Conservation (phyloP, 805 yeast genomes). For the Candida tibetensis region DNA sequence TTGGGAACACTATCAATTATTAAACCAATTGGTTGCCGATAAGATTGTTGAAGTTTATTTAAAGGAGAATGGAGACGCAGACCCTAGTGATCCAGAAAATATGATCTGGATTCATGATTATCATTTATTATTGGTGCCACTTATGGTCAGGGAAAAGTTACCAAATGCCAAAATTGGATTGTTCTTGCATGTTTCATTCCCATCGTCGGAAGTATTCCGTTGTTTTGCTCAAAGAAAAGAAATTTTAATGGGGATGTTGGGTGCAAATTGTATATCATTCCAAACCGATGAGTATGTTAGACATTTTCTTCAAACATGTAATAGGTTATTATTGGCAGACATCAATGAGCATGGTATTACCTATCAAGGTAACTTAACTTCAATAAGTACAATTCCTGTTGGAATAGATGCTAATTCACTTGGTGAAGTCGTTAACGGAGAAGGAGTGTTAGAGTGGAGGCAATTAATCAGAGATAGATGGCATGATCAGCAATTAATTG, state of each 20-base stretch:
- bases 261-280: slow-evolving; percentile 83
- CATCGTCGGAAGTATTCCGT: slow-evolving; percentile 91
- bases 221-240: slow-evolving; percentile 85
- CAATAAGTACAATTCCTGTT: slow-evolving; percentile 62
- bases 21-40: slow-evolving; percentile 81
- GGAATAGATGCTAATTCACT: slow-evolving; percentile 74
- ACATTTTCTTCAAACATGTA: slow-evolving; percentile 90
- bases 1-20: slow-evolving; percentile 75
- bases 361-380: slow-evolving; percentile 55
- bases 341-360: slow-evolving; percentile 61
- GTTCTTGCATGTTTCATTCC: slow-evolving; percentile 91
- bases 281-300: slow-evolving; percentile 92
- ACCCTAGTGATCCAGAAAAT: slow-evolving; percentile 50
- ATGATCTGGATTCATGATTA: slow-evolving; percentile 92
- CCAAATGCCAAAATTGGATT: slow-evolving; percentile 89
- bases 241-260: slow-evolving; percentile 77
- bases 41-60: slow-evolving; percentile 60
- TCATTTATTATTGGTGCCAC: slow-evolving; percentile 83
- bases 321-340: slow-evolving; percentile 79
- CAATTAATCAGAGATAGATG: slow-evolving; percentile 73
- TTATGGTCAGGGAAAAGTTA: slow-evolving; percentile 68
- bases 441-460: slow-evolving; percentile 63
- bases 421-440: slow-evolving; percentile 41
- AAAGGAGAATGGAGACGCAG: slow-evolving; percentile 36
- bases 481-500: slow-evolving; percentile 66